Evolutionary conservation across 192 early-diverging fungal species (phyloP).

Genomic region (Chytriomyces hyalinus): DNA sequence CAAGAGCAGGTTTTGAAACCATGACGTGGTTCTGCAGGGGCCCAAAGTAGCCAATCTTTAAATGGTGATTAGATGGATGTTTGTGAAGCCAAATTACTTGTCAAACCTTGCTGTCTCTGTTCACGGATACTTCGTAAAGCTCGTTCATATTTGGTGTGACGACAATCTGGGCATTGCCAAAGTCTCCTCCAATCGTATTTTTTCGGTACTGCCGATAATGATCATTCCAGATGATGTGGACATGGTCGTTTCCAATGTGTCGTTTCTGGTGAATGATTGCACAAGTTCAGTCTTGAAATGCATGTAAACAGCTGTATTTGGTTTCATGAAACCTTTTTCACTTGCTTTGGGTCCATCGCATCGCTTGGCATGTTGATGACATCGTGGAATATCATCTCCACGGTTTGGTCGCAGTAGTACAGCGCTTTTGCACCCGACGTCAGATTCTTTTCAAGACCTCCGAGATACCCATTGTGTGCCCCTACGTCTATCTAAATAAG

Average conservation of each 20-base stretch:
- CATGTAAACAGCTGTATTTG: neutral
- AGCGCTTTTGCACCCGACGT: slow-evolving; percentile 77
- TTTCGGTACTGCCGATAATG: slow-evolving; percentile 83
- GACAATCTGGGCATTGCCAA: slow-evolving; percentile 94
- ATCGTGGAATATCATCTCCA: slow-evolving; percentile 95
- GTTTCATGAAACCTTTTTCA: slow-evolving; percentile 79
- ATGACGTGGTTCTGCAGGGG: slow-evolving; percentile 82
- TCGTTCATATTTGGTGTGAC: slow-evolving; percentile 81
- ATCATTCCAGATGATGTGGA: slow-evolving; percentile 99
- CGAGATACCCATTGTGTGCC: slow-evolving; percentile 83
- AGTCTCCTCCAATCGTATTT: slow-evolving; percentile 94
- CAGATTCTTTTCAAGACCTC: slow-evolving; percentile 81
- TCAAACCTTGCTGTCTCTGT: slow-evolving; percentile 63
- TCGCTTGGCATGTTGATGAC: slow-evolving; percentile 86
- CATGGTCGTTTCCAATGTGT: slow-evolving; percentile 98
- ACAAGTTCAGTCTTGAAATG: neutral
- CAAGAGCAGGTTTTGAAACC: slow-evolving; percentile 73
- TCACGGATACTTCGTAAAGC: slow-evolving; percentile 63
- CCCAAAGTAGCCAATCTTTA: slow-evolving; percentile 79
- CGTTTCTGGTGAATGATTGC: slow-evolving; percentile 74
- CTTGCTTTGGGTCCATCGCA: slow-evolving; percentile 76
- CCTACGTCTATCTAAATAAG: slow-evolving; percentile 70
- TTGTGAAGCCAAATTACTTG: neutral
- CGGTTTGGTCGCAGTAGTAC: slow-evolving; percentile 83
- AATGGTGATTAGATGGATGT: neutral